Evolutionary conservation across 139 green algal species (phyloP), one percentile per base, ranked within the genome.

Genomic region (Ulvella scutata): DNA sequence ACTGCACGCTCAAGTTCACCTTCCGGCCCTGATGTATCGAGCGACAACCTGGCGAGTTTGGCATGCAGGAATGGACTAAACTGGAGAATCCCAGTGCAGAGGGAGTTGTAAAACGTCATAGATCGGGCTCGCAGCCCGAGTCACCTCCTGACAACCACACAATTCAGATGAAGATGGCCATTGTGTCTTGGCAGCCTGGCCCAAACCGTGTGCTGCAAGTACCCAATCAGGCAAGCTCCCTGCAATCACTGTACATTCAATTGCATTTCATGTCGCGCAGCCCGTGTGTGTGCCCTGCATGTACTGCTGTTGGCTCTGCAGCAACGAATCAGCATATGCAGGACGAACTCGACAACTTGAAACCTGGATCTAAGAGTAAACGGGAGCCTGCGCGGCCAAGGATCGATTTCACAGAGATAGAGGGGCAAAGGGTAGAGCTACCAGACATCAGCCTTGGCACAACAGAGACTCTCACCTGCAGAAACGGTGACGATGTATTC

Each of bases 141-240:
- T 76, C 79, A 31, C 89, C 90, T 4, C 91, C 92, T 3, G 90
- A 94, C 72, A 82, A 40, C 9, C 85, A 94, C 72, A 85, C 82
- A 4, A 96, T 97, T 43, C 87, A 89, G 67, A 92, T 90, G 75
- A 84, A 93, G 80, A 97, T 97, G 92, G 92, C 92, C 35, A 97
- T 97, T 74, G 92, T 97, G 17, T 91, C 90, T 10, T 97, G 92
- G 92, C 91, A 96, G 86, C 89, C 91, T 3, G 92, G 92, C 2
- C 90, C 91, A 6, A 97, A 97, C 79, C 76, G 89, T 4, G 77
- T 93, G 2, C 72, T 96, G 28, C 80, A 91, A 38, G 90, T 97
- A 0, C 91, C 91, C 0, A 79, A 76, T 26, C 80, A 92, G 88
- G 89, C 88, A 43, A 34, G 84, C 34, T 1, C 13, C 4, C 43